Evolutionary conservation across 169 alveolate species (phyloP).

Genomic region (Plasmodium gaboni): DNA sequence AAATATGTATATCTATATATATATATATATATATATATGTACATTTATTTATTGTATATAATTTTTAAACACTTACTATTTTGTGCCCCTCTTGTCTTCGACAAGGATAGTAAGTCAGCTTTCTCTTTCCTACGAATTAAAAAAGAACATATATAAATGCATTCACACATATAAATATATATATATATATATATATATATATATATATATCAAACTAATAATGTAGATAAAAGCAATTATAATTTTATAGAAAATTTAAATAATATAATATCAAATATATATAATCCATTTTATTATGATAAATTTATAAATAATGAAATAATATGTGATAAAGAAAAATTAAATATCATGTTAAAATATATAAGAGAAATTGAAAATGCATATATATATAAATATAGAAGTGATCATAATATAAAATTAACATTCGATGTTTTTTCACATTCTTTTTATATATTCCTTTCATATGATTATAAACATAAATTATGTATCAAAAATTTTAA

Average conservation of each 20-base stretch:
- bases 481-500: slow-evolving; percentile 31
- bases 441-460: slow-evolving; percentile 47
- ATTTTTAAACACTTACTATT: slow-evolving; percentile 6
- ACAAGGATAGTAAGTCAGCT: slow-evolving; percentile 42
- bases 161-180: not conserved
- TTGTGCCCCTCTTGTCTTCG: slow-evolving; percentile 58
- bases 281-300: slow-evolving; percentile 64
- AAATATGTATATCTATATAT: too few relatives aligned
- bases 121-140: not conserved
- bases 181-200: not conserved
- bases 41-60: too few relatives aligned
- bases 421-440: slow-evolving; percentile 71
- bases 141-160: not conserved
- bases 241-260: slow-evolving; percentile 50
- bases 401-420: slow-evolving; percentile 70
- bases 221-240: slow-evolving; percentile 30
- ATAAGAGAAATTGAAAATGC: slow-evolving; percentile 71
- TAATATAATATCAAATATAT: slow-evolving; percentile 25
- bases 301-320: slow-evolving; percentile 19
- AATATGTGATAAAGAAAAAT: slow-evolving; percentile 57
- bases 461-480: slow-evolving; percentile 66
- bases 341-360: slow-evolving; percentile 43
- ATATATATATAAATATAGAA: slow-evolving; percentile 61
- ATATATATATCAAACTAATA: slow-evolving; percentile 10
- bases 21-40: too few relatives aligned